Base-by-base conservation (phyloP, 768 basidiomycete genomes). In the Tubosaeta sp. region DNA sequence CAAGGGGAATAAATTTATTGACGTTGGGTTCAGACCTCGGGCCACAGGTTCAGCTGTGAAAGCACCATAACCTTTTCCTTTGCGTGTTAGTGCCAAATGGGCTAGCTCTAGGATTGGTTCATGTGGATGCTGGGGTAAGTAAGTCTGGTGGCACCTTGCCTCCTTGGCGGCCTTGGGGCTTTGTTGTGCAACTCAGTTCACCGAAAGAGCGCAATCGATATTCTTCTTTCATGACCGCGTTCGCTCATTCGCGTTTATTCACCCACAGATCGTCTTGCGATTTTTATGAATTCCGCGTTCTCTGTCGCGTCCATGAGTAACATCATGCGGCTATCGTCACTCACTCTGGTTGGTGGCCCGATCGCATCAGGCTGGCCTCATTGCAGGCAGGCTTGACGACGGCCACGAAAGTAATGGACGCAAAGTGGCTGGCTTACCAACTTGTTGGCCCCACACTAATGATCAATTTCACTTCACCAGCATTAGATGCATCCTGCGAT, bases 371-470 rank as follows among this genome's bases (percentile, higher is more conserved):
- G 44, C 42, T 43, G 49, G 41, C 45, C 48, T 66, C 46, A 24
- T 59, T 53, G 58, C 45, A 44, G 22, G 52, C 51, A 56, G 38
- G 38, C 44, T 42, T 47, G 42, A 57, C 58, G 55, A 50, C 58
- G 57, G 63, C 36, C 54, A 53, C 44, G 43, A 32, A 44, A 36
- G 41, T 35, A 46, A 22, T 21, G 22, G 29, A 46, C 41, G 51
- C 49, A 53, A 48, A 49, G 41, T 34, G 53, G 52, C 51, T 41
- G 39, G 53, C 51, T 47, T 36, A 48, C 46, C 13, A 24, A 35
- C 38, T 34, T 1, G 12, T 35, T 48, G 44, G 19, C 36, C 38
- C 44, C 34, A 21, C 41, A 34, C 36, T 22, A 43, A 57, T 7
- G 40, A 29, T 52, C 7, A 34, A 44, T 42, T 24, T 44, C 46